A percentile compares a stretch with the other conserved stretches of the same genome.
Evolutionary conservation across 139 green algal species (phyloP).

Genomic region (Micractinium sp.): DNA sequence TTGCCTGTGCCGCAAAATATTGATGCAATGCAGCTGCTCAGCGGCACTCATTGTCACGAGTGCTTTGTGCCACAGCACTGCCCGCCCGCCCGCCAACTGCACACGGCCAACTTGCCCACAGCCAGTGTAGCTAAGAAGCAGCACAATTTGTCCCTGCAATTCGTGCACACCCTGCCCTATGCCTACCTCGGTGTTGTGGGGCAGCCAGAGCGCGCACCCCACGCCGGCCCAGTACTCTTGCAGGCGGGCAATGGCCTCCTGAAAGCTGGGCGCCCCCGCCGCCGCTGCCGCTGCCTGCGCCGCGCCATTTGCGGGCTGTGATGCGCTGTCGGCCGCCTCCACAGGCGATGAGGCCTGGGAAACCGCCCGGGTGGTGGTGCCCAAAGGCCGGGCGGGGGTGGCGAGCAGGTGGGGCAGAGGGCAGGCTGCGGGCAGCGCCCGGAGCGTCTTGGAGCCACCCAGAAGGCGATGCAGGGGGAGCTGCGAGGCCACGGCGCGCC

Average conservation of each 20-base stretch:
- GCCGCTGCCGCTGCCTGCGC: background rate
- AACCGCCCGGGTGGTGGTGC: background rate
- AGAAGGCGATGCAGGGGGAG: background rate
- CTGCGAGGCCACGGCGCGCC: background rate
- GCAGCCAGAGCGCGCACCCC: conserved; percentile 92
- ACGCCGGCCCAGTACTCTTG: conserved; percentile 90
- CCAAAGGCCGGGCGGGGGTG: background rate
- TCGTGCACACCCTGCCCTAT: too few species aligned
- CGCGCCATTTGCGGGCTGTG: background rate
- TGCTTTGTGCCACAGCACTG: too few species aligned
- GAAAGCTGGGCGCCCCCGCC: conserved; percentile 80
- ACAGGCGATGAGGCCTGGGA: background rate
- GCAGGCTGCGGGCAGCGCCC: background rate
- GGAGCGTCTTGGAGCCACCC: background rate
- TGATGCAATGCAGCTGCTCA: too few species aligned
- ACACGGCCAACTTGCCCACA: too few species aligned
- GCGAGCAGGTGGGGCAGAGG: background rate
- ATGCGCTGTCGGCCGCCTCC: conserved; percentile 6
- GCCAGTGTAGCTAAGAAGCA: too few species aligned
- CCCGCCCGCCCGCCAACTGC: too few species aligned
- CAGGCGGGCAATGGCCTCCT: conserved; percentile 89
- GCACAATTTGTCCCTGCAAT: too few species aligned
- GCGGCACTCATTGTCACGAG: too few species aligned
- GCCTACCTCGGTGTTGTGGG: conserved; percentile 95
- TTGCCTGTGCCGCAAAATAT: too few species aligned